phyloP scores from a whole-genome alignment of 371 early-diverging fungal species.

The Umbelopsis sp. region DNA sequence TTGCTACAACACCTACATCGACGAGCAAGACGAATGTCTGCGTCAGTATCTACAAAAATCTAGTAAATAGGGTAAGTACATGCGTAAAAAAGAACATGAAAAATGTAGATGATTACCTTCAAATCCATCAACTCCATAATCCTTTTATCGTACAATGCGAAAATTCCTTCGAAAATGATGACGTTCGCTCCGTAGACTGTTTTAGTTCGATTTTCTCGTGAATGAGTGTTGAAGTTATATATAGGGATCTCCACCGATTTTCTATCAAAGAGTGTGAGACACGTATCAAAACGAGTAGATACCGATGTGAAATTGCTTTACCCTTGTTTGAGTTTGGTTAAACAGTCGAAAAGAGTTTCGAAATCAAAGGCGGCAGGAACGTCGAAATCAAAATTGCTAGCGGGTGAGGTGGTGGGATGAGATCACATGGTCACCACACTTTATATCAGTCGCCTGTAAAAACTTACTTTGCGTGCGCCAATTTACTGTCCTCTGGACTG shows the following conservation, averaged over 20 bases:
- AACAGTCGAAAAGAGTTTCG: constrained; percentile 70
- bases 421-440: neutral
- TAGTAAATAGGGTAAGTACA: constrained; percentile 25
- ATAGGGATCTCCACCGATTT: constrained; percentile 76
- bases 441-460: neutral
- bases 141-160: constrained; percentile 82
- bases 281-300: neutral
- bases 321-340: constrained; percentile 78
- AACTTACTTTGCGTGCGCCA: constrained; percentile 70
- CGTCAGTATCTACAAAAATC: constrained; percentile 95
- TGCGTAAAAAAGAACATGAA: too few relatives aligned
- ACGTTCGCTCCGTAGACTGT: constrained; percentile 92
- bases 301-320: constrained; percentile 19
- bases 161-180: constrained; percentile 92
- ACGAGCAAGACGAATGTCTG: constrained; percentile 87
- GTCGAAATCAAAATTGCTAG: constrained; percentile 80
- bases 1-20: constrained; percentile 57
- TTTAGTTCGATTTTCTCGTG: constrained; percentile 68
- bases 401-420: constrained; percentile 24
- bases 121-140: constrained; percentile 88
- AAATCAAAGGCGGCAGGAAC: constrained; percentile 85
- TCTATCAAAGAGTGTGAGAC: constrained; percentile 21
- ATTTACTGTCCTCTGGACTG: constrained; percentile 71
- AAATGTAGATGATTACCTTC: constrained; percentile 53
- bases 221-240: constrained; percentile 80